These are phyloP conservation scores for Kondoa subrosea DNA, from an alignment of 768 basidiomycete species.

Conservation along the genomic window DNA sequence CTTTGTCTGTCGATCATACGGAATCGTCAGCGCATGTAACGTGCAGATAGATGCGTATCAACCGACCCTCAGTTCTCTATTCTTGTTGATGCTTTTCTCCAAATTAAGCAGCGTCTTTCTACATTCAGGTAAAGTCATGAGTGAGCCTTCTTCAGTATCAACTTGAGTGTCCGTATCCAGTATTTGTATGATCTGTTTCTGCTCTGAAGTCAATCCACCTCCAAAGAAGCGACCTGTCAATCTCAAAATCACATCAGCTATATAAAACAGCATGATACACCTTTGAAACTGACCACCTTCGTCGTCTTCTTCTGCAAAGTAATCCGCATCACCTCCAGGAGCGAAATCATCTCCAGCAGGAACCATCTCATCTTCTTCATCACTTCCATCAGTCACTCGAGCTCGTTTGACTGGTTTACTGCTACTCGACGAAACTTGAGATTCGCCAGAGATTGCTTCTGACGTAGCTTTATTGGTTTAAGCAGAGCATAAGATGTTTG, in stretches of 20 bases:
- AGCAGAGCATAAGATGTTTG: neutral
- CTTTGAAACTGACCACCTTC: constrained; percentile 26
- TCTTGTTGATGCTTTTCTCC: constrained; percentile 80
- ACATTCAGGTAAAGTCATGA: constrained; percentile 45
- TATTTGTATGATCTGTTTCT: constrained; percentile 88
- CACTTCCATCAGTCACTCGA: neutral
- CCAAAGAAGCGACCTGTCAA: constrained; percentile 54
- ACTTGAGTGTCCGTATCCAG: constrained; percentile 59
- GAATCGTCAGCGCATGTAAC: no score
- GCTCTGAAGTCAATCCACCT: constrained; percentile 75
- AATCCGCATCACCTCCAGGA: constrained; percentile 75
- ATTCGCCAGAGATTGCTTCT: neutral
- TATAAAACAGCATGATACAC: constrained; percentile 14
- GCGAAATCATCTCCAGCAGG: constrained; percentile 39
- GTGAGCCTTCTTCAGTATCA: constrained; percentile 46
- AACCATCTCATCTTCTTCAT: constrained; percentile 11
- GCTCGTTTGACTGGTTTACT: neutral
- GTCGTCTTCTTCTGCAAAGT: constrained; percentile 58
- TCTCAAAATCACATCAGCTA: constrained; percentile 47
- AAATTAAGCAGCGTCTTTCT: constrained; percentile 59
- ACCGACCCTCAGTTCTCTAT: constrained; percentile 91
- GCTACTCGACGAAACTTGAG: neutral
- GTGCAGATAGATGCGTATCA: no score
- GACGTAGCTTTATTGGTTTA: neutral
- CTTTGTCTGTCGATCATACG: neutral